Base-by-base conservation (phyloP, 1,139 yeast species). In the Kodamaea alishanica region DNA sequence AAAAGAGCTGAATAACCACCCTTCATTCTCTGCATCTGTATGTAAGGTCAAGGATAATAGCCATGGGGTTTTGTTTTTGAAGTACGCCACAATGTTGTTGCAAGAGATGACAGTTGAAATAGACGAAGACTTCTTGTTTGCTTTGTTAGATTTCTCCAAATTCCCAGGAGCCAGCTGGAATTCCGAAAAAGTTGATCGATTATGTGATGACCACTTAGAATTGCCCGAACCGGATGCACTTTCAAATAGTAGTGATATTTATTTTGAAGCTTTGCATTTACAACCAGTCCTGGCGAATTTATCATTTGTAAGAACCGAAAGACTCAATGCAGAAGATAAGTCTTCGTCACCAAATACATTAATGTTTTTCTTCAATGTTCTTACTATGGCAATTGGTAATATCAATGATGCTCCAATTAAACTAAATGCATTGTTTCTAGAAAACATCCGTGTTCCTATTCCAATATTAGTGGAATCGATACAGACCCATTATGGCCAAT, bases 371-470 rank as follows among this genome's bases (percentile, higher is more conserved):
- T 73, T 87, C 50, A 89, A 92, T 57, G 81, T 92, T 34, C 67
- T 94, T 45, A 89, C 97, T 0, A 90, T 90, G 97, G 96, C 98
- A 0, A 79, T 94, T 48, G 98, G 98, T 24, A 94, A 92, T 60
- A 87, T 94, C 43, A 90, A 92, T 55, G 97, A 92, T 61, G 98
- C 99, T 0, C 98, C 98, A 2, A 87, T 94, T 29, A 79, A 84
- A 52, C 67, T 94, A 55, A 88, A 92, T 56, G 92, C 98, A 0
- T 68, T 94, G 48, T 76, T 88, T 44, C 75, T 92, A 58, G 97
- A 89, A 52, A 94, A 94, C 57, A 81, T 90, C 9, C 73, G 97
- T 46, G 94, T 89, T 1, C 95, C 97, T 5, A 59, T 84, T 6
- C 89, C 94, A 2, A 71, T 84, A 32, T 70, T 94, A 48, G 42